Percentiles rank a stretch among this genome's conserved stretches.
phyloP scores from a whole-genome alignment of 257 asterid genomes.

The Marsdenia floribunda region DNA sequence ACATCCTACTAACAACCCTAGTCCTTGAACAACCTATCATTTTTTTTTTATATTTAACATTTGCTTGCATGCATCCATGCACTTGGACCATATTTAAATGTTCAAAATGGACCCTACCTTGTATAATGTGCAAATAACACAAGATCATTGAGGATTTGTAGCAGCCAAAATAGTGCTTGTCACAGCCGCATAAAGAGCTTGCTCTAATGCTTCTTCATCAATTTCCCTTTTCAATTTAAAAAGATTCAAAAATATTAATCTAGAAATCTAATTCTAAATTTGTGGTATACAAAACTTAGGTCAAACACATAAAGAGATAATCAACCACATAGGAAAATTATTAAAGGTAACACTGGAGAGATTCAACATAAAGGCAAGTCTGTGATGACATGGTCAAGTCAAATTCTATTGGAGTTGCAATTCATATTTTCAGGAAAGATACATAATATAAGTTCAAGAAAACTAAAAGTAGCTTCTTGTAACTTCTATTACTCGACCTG shows the following conservation, averaged over 20 bases:
- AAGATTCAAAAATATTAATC: not conserved
- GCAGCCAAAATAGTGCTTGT: constrained; percentile 97
- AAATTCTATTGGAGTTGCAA: not conserved
- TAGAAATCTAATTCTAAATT: not conserved
- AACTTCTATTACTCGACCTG: not conserved
- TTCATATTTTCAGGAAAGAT: not conserved
- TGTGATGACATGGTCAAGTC: not conserved
- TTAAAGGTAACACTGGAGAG: not conserved
- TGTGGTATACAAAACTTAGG: not conserved
- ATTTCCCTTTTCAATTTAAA: constrained; percentile 56
- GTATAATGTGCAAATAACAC: constrained; percentile 92
- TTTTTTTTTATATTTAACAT: not conserved
- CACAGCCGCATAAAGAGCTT: constrained; percentile 85
- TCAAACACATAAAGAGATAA: not conserved
- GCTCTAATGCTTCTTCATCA: constrained; percentile 87
- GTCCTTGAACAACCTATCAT: not conserved
- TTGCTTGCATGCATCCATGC: not conserved
- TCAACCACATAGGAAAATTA: not conserved
- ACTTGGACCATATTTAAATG: not conserved
- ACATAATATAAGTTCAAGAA: not conserved
- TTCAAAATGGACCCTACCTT: constrained; percentile 40
- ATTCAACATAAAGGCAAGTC: not conserved
- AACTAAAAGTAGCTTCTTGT: not conserved
- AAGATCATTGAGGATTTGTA: constrained; percentile 92
- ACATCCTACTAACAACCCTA: not conserved